Evolutionary conservation across 352 stramenopile genomes (phyloP), one percentile per base, ranked within the genome.

Genomic region (Ophiocytium majus): DNA sequence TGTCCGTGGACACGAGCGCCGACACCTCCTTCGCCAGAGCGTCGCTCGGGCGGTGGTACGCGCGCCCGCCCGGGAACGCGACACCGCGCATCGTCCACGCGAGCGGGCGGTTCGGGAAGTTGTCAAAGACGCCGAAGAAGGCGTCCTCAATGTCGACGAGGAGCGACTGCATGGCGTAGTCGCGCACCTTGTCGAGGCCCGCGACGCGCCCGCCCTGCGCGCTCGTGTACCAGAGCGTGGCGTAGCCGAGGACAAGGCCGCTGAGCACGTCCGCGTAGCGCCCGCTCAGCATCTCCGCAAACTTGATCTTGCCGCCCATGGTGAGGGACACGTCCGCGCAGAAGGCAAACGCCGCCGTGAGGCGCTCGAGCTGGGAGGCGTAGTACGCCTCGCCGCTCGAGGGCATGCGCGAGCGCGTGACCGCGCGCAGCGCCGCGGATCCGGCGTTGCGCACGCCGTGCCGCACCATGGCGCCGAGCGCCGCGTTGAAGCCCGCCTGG

Each of bases 251-350:
- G 90, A 98, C 98, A 79, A 99, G 93, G 86, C 94, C 97, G 50
- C 95, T 97, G 85, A 99, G 95, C 14, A 97, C 95, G 91, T 99
- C 97, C 0, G 96, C 93, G 85, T 99, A 97, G 50, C 97, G 92
- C 33, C 97, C 97, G 88, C 96, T 98, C 37, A 98, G 92, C 91
- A 99, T 97, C 90, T 99, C 97, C 76, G 97, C 96, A 89, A 99
- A 99, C 91, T 99, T 99, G 36, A 99, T 92, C 86, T 97, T 96
- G 74, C 97, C 97, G 63, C 97, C 97, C 76, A 99, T 92, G 84
- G 97, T 96, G 43, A 99, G 93, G 84, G 95, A 95, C 19, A 99
- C 86, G 89, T 99, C 96, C 0, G 95, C 92, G 57, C 93, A 97
- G 85, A 98, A 91, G 28, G 97, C 97, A 91, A 99, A 99, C 90